A percentile compares a stretch with the other conserved stretches of the same genome.
phyloP scores from a whole-genome alignment of 208 protist genomes.

The Leishmania major region DNA sequence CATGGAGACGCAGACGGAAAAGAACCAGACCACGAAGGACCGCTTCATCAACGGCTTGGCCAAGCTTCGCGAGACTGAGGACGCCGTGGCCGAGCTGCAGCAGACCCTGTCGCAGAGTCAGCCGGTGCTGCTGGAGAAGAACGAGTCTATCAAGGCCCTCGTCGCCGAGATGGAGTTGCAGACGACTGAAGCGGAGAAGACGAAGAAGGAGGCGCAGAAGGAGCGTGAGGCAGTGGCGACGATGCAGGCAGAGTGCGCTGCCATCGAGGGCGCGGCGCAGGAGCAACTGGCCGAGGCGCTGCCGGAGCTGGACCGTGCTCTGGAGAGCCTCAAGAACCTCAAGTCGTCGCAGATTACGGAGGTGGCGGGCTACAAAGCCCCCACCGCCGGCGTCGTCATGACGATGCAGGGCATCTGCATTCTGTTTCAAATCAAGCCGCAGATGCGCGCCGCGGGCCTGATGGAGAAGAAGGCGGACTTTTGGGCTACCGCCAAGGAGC shows the following conservation, averaged over 20 bases:
- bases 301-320: slow-evolving; percentile 96
- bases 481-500: slow-evolving; percentile 94
- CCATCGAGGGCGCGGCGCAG: slow-evolving; percentile 95
- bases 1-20: slow-evolving; percentile 82
- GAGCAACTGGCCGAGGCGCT: slow-evolving; percentile 95
- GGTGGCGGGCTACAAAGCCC: slow-evolving; percentile 95
- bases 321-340: slow-evolving; percentile 95
- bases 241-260: slow-evolving; percentile 94
- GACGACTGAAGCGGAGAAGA: slow-evolving; percentile 94
- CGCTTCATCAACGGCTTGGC: slow-evolving; percentile 95
- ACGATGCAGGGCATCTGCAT: slow-evolving; percentile 99
- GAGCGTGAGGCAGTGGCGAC: slow-evolving; percentile 93
- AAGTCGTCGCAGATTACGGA: slow-evolving; percentile 97
- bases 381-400: slow-evolving; percentile 96
- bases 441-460: slow-evolving; percentile 94
- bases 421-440: slow-evolving; percentile 96
- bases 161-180: slow-evolving; percentile 94
- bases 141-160: slow-evolving; percentile 93
- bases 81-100: slow-evolving; percentile 93
- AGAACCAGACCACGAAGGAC: slow-evolving; percentile 76
- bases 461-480: slow-evolving; percentile 97
- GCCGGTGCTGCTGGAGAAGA: slow-evolving; percentile 95
- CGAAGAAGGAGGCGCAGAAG: slow-evolving; percentile 86
- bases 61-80: slow-evolving; percentile 95
- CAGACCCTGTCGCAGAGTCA: slow-evolving; percentile 94